Conservation (phyloP, 805 yeast genomes). For the Wickerhamiella dianesei region DNA sequence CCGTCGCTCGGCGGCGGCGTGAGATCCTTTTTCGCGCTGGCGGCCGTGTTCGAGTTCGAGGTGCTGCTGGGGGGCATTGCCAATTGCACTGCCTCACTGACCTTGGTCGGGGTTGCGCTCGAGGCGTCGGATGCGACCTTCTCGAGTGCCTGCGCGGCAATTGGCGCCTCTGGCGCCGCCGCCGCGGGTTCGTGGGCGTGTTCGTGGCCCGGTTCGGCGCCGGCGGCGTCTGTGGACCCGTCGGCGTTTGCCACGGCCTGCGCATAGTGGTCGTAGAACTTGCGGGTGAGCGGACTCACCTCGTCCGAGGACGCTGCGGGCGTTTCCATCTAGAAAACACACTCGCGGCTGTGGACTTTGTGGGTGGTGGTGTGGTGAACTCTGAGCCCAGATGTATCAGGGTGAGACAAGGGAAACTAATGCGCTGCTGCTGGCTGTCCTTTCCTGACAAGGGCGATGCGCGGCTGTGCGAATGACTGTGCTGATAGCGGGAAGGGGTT, state of each 20-base stretch:
- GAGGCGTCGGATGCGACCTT: not conserved
- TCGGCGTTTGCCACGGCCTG: no score
- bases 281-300: not conserved
- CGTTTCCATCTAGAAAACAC: no score
- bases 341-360: no score
- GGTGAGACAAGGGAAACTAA: not conserved
- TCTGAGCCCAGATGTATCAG: not conserved
- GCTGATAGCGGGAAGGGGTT: not conserved
- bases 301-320: not conserved
- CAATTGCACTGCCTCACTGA: not conserved
- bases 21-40: not conserved
- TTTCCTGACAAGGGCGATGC: not conserved
- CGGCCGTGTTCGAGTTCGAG: constrained; percentile 6
- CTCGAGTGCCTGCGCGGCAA: not conserved
- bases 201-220: not conserved
- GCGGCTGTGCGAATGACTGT: not conserved
- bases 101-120: no score
- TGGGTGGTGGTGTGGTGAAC: not conserved
- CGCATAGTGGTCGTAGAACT: not conserved
- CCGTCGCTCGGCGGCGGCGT: not conserved
- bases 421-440: no score
- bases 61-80: constrained; percentile 3
- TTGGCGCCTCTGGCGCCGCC: not conserved
- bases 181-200: no score
- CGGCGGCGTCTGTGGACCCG: not conserved